Percentiles rank a stretch among this genome's conserved stretches.
Evolutionary conservation across 306 rosid species (phyloP).

Genomic region (Rubus parviflorus): DNA sequence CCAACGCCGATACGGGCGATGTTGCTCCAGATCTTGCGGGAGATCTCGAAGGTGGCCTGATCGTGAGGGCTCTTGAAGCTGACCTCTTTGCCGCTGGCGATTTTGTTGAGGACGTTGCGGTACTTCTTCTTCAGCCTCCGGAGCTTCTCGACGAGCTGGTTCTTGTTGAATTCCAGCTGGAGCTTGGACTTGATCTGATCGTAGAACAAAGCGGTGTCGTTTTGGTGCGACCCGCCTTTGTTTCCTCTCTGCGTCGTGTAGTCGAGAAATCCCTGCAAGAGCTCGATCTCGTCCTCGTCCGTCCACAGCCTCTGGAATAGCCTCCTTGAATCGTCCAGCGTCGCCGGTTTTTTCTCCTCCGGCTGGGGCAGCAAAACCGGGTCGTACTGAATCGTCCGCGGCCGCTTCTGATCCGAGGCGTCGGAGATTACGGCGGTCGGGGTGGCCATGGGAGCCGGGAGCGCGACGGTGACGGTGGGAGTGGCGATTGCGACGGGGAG

Average conservation of each 20-base stretch:
- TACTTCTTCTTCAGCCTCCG: slow-evolving; percentile 80
- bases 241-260: slow-evolving; percentile 38
- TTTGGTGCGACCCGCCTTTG: slow-evolving; percentile 25
- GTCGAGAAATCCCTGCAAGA: slow-evolving; percentile 50
- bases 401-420: slow-evolving; percentile 26
- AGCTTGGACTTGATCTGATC: slow-evolving; percentile 61
- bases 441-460: slow-evolving; percentile 17
- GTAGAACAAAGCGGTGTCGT: slow-evolving; percentile 55
- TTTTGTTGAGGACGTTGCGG: slow-evolving; percentile 45
- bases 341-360: slow-evolving; percentile 43
- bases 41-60: slow-evolving; percentile 71
- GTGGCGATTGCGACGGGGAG: slow-evolving; percentile 25
- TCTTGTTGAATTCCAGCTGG: slow-evolving; percentile 54
- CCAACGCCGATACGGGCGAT: slow-evolving; percentile 25
- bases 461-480: slow-evolving; percentile 34
- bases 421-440: slow-evolving; percentile 2
- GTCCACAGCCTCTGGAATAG: slow-evolving; percentile 58
- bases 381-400: slow-evolving; percentile 7
- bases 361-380: slow-evolving; percentile 17
- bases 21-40: slow-evolving; percentile 80
- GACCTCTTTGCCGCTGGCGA: slow-evolving; percentile 47
- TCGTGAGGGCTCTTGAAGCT: slow-evolving; percentile 71
- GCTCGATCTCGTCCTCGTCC: slow-evolving; percentile 65
- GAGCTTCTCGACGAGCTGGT: slow-evolving; percentile 65
- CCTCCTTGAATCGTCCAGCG: slow-evolving; percentile 41